phyloP scores from a whole-genome alignment of 2,329 filamentous ascomycete genomes.

The Xylaria polymorpha region DNA sequence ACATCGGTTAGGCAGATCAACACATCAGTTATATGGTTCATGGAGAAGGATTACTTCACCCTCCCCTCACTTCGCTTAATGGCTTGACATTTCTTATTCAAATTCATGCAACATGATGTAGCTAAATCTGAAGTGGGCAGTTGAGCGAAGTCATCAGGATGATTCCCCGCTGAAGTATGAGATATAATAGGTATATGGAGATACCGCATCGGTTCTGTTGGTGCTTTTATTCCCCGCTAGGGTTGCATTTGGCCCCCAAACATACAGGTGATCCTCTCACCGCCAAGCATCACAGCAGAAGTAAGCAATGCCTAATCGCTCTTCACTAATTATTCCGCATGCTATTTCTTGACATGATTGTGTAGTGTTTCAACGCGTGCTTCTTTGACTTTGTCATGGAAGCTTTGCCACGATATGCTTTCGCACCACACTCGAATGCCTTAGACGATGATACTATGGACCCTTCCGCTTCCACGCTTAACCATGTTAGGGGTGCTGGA shows the following conservation, averaged over 20 bases:
- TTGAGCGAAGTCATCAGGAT: not conserved
- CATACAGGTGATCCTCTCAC: not conserved
- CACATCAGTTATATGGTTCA: not conserved
- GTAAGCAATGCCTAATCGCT: not conserved
- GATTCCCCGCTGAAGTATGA: too few species aligned
- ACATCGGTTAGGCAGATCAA: not conserved
- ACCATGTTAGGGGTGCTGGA: not conserved
- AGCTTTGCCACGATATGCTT: not conserved
- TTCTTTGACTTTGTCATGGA: too few species aligned
- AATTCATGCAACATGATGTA: not conserved
- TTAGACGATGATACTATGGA: slow-evolving; percentile 4
- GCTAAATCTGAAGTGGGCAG: not conserved
- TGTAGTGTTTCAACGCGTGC: too few species aligned
- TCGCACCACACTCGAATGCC: not conserved
- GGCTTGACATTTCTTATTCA: not conserved
- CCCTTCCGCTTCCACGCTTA: not conserved
- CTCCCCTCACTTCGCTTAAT: not conserved
- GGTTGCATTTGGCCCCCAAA: not conserved
- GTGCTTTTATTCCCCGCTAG: not conserved
- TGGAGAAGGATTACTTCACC: not conserved
- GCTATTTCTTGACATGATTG: too few species aligned
- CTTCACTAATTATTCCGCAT: not conserved
- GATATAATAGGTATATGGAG: too few species aligned
- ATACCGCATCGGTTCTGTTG: not conserved
- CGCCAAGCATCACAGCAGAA: too few species aligned